Evolutionary conservation across 2,329 filamentous ascomycete genomes (phyloP).

Genomic region (Bipolaris victoriae): DNA sequence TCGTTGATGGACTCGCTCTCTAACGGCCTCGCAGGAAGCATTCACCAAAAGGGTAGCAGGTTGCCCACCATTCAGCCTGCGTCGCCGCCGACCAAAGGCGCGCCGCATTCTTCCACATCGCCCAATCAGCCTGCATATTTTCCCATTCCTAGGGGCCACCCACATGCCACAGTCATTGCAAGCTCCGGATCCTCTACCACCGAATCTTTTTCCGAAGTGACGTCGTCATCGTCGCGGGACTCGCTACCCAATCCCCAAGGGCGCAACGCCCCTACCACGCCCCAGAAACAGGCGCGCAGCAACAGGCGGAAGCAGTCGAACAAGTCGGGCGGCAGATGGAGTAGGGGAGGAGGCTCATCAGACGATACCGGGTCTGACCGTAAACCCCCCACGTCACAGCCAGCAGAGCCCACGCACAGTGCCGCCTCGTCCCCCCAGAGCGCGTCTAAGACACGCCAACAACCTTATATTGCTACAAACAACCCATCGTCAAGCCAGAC

Average conservation of each 20-base stretch:
- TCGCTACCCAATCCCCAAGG: constrained; percentile 34
- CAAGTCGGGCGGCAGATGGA: constrained; percentile 39
- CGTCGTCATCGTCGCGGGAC: constrained; percentile 40
- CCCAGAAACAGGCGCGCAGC: constrained; percentile 37
- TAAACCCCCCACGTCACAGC: constrained; percentile 30
- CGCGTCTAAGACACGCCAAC: constrained; percentile 25
- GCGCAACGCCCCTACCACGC: constrained; percentile 31
- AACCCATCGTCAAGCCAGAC: constrained; percentile 25
- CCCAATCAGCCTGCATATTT: constrained; percentile 19
- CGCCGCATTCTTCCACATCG: constrained; percentile 25
- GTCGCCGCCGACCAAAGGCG: constrained; percentile 38
- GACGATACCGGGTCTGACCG: constrained; percentile 38
- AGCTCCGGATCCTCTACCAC: constrained; percentile 35
- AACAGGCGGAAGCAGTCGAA: constrained; percentile 36
- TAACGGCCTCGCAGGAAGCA: constrained; percentile 33
- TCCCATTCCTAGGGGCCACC: constrained; percentile 18
- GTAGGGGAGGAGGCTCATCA: constrained; percentile 34
- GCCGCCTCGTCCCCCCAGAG: constrained; percentile 26
- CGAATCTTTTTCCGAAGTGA: constrained; percentile 38
- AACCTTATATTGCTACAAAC: constrained; percentile 22
- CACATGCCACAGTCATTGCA: constrained; percentile 39
- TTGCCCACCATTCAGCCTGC: constrained; percentile 39
- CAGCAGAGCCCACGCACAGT: constrained; percentile 24
- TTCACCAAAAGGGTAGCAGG: constrained; percentile 16
- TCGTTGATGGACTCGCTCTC: constrained; percentile 23